Base-by-base conservation (phyloP, 345 rosid genomes). In the Eucalyptus leucophloia region DNA sequence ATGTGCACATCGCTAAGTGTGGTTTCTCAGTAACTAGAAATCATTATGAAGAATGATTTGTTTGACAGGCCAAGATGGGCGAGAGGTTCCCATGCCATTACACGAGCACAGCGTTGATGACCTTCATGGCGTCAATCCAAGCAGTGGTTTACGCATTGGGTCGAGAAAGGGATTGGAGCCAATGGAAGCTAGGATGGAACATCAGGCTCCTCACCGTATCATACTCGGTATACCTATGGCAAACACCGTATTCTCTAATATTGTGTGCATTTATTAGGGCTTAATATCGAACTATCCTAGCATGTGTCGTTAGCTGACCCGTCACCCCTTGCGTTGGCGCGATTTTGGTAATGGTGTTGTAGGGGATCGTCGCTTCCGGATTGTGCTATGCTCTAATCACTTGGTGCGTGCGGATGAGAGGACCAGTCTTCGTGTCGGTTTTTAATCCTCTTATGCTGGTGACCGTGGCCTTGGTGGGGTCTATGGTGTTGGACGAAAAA, bases 181-280 rank as follows among this genome's bases (percentile, higher is more conserved):
- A 86, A 7, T 94, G 94, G 94, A 92, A 89, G 82, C 53, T 93
- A 19, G 93, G 94, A 8, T 93, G 90, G 92, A 86, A 93, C 53
- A 69, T 91, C 65, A 89, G 93, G 28, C 93, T 92, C 1, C 86
- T 90, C 26, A 30, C 88, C 2, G 88, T 82, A 14, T 62, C 72
- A 6, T 94, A 87, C 67, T 50, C 88, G 90, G 95, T 92, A 92
- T 4, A 37, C 5, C 30, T 53, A 6, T 12, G 82, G 2, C 32
- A 21, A 77, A 40, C 26, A 40, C 47, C 14, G 8, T 77, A 40
- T 7, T 21, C 47, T 69, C 56, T 72, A 42, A 67, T 30, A 21
- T 80, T 11, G 69, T 2, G 72, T 21, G 44, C 47, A 45, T 67
- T 87, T 42, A 60, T 37, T 44, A 24, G 34, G 12, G 47, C 5